These are phyloP conservation scores for Tolypocladium nubicola DNA, from an alignment of 2,329 filamentous ascomycete genomes.

Conservation along the genomic window DNA sequence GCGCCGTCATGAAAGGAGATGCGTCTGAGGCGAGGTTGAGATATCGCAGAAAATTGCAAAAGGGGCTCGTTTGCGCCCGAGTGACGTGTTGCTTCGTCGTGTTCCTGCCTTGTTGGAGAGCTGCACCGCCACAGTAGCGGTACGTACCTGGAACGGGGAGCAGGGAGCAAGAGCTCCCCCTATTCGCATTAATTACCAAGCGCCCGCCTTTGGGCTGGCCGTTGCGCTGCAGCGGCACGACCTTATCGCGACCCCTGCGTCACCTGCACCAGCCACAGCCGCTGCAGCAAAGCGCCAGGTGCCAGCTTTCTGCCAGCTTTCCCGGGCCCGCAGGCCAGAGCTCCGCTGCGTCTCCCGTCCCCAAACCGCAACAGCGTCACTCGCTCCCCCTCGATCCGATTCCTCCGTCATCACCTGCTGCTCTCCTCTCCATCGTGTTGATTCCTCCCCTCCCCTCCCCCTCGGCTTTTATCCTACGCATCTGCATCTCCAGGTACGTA, in stretches of 20 bases:
- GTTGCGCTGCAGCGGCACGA: background rate
- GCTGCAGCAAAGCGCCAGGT: background rate
- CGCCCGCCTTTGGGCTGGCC: no score
- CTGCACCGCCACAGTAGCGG: background rate
- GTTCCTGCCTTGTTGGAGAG: background rate
- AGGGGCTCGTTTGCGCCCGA: background rate
- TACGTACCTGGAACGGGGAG: background rate
- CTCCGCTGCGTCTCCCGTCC: no score
- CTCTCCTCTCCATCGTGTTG: constrained; percentile 1
- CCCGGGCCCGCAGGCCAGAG: background rate
- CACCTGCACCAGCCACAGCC: background rate
- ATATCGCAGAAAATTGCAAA: background rate
- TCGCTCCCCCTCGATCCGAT: background rate
- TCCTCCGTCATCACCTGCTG: constrained; percentile 4
- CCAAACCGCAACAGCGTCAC: background rate
- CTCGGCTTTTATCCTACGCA: background rate
- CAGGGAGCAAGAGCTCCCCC: background rate
- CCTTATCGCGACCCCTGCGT: background rate
- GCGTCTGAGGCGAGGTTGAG: background rate
- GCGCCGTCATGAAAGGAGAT: background rate
- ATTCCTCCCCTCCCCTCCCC: background rate
- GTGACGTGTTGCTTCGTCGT: background rate
- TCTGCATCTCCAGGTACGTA: background rate
- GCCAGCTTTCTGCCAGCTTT: background rate
- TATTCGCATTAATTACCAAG: no score